A percentile compares a stretch with the other conserved stretches of the same genome.
Evolutionary conservation across 768 basidiomycete genomes (phyloP).

Genomic region (Phylloporus sp.): DNA sequence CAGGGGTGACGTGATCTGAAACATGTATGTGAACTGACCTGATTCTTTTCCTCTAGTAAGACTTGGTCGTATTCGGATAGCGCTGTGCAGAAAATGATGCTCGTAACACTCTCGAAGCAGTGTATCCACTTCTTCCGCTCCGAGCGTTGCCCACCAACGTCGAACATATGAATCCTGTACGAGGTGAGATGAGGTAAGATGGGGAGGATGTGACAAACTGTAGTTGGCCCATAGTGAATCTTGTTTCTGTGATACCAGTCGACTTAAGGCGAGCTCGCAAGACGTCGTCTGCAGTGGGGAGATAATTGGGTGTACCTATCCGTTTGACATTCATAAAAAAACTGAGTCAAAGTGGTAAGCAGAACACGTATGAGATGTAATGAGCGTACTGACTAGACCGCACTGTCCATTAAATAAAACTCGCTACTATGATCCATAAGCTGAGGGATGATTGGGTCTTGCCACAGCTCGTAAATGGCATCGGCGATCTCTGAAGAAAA

Average conservation of each 20-base stretch:
- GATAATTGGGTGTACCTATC: conserved; percentile 76
- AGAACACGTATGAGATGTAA: background rate
- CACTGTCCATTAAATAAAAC: conserved; percentile 96
- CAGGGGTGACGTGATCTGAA: background rate
- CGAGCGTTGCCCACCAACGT: conserved; percentile 75
- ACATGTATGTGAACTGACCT: conserved; percentile 15
- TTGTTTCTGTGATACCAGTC: conserved; percentile 86
- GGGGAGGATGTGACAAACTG: conserved; percentile 37
- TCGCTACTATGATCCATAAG: conserved; percentile 61
- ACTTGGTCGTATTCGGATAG: conserved; percentile 77
- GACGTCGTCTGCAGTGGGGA: conserved; percentile 84
- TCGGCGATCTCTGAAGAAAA: conserved; percentile 65
- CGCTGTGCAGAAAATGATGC: conserved; percentile 74
- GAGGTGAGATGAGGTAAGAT: background rate
- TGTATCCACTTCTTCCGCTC: conserved; percentile 84
- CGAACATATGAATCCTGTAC: conserved; percentile 63
- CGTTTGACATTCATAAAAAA: conserved; percentile 86
- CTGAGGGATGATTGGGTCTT: conserved; percentile 55
- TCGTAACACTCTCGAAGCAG: conserved; percentile 77
- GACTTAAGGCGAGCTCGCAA: conserved; percentile 86
- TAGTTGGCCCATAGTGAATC: conserved; percentile 66
- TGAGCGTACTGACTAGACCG: conserved; percentile 63
- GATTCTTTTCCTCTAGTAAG: conserved; percentile 51
- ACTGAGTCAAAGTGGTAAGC: conserved; percentile 34
- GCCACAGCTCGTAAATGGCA: conserved; percentile 66